Conservation (phyloP, 768 basidiomycete species). For the Dacryopinax primogenitus region DNA sequence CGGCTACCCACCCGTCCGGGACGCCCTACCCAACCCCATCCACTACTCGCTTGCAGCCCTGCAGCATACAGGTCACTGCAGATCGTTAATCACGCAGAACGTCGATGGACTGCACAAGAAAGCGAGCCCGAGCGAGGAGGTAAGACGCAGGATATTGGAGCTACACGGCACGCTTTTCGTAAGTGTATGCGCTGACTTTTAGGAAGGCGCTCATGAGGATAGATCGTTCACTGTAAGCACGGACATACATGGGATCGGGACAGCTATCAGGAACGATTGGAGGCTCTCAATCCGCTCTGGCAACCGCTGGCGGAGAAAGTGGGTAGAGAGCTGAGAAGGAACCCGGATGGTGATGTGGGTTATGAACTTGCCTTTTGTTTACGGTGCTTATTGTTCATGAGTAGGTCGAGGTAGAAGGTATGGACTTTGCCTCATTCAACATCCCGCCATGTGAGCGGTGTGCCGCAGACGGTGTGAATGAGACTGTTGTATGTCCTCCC, state of each 20-base stretch:
- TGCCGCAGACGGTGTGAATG: slow-evolving; percentile 40
- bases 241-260: slow-evolving; percentile 57
- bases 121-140: slow-evolving; percentile 37
- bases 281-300: slow-evolving; percentile 67
- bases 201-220: slow-evolving; percentile 9
- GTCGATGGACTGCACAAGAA: slow-evolving; percentile 93
- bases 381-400: not conserved
- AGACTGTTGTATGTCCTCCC: slow-evolving; percentile 42
- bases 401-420: slow-evolving; percentile 69
- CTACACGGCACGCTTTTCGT: slow-evolving; percentile 84
- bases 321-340: slow-evolving; percentile 55
- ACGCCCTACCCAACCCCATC: slow-evolving; percentile 72
- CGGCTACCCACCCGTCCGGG: slow-evolving; percentile 78
- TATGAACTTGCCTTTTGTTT: slow-evolving; percentile 1
- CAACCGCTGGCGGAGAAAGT: slow-evolving; percentile 39
- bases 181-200: slow-evolving; percentile 17
- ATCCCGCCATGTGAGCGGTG: slow-evolving; percentile 70
- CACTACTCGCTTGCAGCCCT: slow-evolving; percentile 80
- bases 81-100: slow-evolving; percentile 60
- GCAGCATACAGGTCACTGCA: slow-evolving; percentile 50
- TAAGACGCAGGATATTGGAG: slow-evolving; percentile 48
- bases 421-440: slow-evolving; percentile 61
- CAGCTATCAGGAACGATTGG: slow-evolving; percentile 61
- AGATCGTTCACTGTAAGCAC: slow-evolving; percentile 66
- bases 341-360: slow-evolving; percentile 85